Evolutionary conservation across 495 filamentous ascomycete genomes (phyloP).

Genomic region (Penicillium atrosanguineum): DNA sequence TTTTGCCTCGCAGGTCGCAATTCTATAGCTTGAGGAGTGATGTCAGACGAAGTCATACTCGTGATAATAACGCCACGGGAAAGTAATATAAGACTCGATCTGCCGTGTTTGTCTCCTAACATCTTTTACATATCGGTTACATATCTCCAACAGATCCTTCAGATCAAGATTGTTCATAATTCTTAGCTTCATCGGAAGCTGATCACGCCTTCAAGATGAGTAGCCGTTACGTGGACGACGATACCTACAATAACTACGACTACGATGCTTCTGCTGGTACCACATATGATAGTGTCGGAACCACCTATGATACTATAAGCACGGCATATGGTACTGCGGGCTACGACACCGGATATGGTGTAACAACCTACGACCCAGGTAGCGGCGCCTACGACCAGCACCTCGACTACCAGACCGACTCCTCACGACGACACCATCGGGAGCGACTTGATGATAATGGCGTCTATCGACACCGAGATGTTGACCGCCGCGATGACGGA

Average conservation of each 20-base stretch:
- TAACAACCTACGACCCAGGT: conserved; percentile 36
- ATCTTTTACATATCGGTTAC: too few species aligned
- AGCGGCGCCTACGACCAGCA: conserved; percentile 42
- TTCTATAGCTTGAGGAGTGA: conserved; percentile 8
- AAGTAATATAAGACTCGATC: conserved; percentile 11
- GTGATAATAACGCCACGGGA: conserved; percentile 9
- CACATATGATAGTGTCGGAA: background rate
- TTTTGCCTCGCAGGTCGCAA: conserved; percentile 14
- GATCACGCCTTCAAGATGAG: conserved; percentile 21
- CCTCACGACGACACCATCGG: conserved; percentile 34
- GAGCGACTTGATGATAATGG: conserved; percentile 32
- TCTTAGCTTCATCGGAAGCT: background rate
- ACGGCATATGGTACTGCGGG: conserved; percentile 36
- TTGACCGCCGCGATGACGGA: conserved; percentile 34
- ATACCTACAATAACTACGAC: conserved; percentile 17
- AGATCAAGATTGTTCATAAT: background rate
- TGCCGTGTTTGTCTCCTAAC: background rate
- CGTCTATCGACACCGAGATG: conserved; percentile 35
- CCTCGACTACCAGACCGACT: conserved; percentile 33
- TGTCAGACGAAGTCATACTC: conserved; percentile 17
- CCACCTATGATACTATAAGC: conserved; percentile 38
- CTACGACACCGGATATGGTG: conserved; percentile 38
- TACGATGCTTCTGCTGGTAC: conserved; percentile 25
- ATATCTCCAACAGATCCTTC: background rate
- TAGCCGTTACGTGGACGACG: conserved; percentile 11